phyloP scores from a whole-genome alignment of 2,329 filamentous ascomycete species.

The Calonectria ilicicola region DNA sequence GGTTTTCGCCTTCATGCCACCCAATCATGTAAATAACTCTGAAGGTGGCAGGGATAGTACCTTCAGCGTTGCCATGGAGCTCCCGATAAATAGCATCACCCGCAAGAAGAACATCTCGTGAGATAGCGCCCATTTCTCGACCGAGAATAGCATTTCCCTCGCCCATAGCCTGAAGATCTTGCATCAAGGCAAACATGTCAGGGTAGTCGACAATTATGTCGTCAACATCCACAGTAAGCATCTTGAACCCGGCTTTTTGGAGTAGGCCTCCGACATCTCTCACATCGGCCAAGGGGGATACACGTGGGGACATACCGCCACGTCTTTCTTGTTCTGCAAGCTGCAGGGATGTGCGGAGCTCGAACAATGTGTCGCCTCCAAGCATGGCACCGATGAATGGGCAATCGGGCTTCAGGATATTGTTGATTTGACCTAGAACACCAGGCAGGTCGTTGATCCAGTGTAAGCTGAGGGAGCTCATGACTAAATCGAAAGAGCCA shows the following conservation, averaged over 20 bases:
- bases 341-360: slow-evolving; percentile 92
- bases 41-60: slow-evolving; percentile 88
- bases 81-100: slow-evolving; percentile 89
- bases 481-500: slow-evolving; percentile 86
- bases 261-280: slow-evolving; percentile 90
- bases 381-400: slow-evolving; percentile 98
- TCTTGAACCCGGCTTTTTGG: slow-evolving; percentile 89
- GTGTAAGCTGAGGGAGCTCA: slow-evolving; percentile 91
- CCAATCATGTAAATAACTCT: slow-evolving; percentile 98
- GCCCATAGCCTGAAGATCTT: slow-evolving; percentile 95
- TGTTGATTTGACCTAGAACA: slow-evolving; percentile 85
- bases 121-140: slow-evolving; percentile 83
- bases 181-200: slow-evolving; percentile 89
- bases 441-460: slow-evolving; percentile 98
- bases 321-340: slow-evolving; percentile 90
- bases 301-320: slow-evolving; percentile 91
- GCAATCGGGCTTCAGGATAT: slow-evolving; percentile 86
- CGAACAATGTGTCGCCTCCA: slow-evolving; percentile 92
- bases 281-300: slow-evolving; percentile 92
- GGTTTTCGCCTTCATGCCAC: slow-evolving; percentile 87
- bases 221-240: slow-evolving; percentile 96
- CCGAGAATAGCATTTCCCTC: slow-evolving; percentile 90
- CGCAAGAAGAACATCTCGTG: slow-evolving; percentile 86
- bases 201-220: slow-evolving; percentile 97
- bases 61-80: slow-evolving; percentile 86